Evolutionary conservation across 2,329 filamentous ascomycete species (phyloP).

Genomic region (Fusarium sp.): DNA sequence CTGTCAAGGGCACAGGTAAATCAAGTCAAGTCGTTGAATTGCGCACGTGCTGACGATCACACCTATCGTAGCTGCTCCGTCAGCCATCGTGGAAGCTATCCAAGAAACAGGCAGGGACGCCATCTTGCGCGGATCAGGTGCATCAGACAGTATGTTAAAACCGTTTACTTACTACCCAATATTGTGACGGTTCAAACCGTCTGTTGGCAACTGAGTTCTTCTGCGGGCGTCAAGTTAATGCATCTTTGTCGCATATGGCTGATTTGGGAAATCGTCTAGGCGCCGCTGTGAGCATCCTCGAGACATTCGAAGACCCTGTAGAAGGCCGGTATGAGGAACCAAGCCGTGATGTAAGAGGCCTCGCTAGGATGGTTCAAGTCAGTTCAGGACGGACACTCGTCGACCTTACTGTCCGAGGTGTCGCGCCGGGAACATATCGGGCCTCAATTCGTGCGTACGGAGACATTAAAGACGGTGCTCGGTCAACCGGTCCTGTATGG

Average conservation of each 20-base stretch:
- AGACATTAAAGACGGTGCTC: conserved; percentile 87
- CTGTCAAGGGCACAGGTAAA: conserved; percentile 85
- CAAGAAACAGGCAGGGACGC: conserved; percentile 93
- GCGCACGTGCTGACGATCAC: conserved; percentile 25
- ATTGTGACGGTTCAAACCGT: background rate
- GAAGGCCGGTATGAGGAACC: conserved; percentile 60
- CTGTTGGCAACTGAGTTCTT: background rate
- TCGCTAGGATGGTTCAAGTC: conserved; percentile 95
- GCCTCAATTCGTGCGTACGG: conserved; percentile 90
- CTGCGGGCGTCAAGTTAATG: background rate
- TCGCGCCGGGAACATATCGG: conserved; percentile 85
- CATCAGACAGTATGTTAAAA: conserved; percentile 80
- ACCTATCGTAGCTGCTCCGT: conserved; percentile 78
- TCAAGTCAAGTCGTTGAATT: conserved; percentile 12
- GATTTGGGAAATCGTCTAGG: conserved; percentile 59
- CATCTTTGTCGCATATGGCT: conserved; percentile 11
- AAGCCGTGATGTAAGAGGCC: conserved; percentile 79
- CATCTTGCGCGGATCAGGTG: conserved; percentile 90
- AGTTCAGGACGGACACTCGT: conserved; percentile 83
- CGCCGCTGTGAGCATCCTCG: conserved; percentile 95
- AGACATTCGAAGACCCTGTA: conserved; percentile 79
- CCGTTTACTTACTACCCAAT: conserved; percentile 12
- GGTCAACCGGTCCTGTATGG: conserved; percentile 89
- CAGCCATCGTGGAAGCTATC: conserved; percentile 89
- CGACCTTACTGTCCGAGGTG: conserved; percentile 88